A percentile compares a stretch with the other conserved stretches of the same genome.
phyloP scores from a whole-genome alignment of 768 basidiomycete genomes.

The Rubroboletus satanas region DNA sequence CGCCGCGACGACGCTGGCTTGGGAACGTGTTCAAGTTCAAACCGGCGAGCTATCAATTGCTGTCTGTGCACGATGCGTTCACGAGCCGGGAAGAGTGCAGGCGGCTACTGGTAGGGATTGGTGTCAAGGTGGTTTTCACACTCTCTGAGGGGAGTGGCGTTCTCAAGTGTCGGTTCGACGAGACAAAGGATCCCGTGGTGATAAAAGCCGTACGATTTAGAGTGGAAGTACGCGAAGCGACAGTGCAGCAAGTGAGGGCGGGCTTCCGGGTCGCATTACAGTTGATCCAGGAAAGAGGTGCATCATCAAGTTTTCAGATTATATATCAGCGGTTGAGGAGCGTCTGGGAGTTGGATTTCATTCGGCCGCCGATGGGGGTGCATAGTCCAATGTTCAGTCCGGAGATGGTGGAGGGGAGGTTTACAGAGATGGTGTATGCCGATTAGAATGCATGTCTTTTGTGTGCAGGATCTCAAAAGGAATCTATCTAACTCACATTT shows the following conservation, averaged over 20 bases:
- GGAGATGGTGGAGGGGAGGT: slow-evolving; percentile 24
- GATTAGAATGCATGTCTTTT: slow-evolving; percentile 18
- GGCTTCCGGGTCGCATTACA: slow-evolving; percentile 58
- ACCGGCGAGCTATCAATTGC: slow-evolving; percentile 53
- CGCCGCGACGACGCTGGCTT: slow-evolving; percentile 71
- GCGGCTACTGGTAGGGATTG: slow-evolving; percentile 65
- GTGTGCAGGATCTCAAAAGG: slow-evolving; percentile 14
- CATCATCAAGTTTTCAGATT: slow-evolving; percentile 74
- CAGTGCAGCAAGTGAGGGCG: slow-evolving; percentile 38
- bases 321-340: slow-evolving; percentile 61
- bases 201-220: slow-evolving; percentile 78
- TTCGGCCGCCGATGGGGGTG: slow-evolving; percentile 16
- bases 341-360: slow-evolving; percentile 65
- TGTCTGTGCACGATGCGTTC: slow-evolving; percentile 55
- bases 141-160: slow-evolving; percentile 60
- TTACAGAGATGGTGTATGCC: slow-evolving; percentile 32
- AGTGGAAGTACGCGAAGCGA: slow-evolving; percentile 60
- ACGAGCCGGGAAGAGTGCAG: slow-evolving; percentile 73
- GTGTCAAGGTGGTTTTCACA: slow-evolving; percentile 63
- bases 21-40: slow-evolving; percentile 86
- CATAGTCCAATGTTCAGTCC: slow-evolving; percentile 28
- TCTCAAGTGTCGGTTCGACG: slow-evolving; percentile 75
- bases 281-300: slow-evolving; percentile 83
- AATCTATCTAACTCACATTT: slow-evolving; percentile 5
- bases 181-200: slow-evolving; percentile 52